A percentile compares a stretch with the other conserved stretches of the same genome.
Evolutionary conservation across 345 rosid genomes (phyloP).

Genomic region (Balakata baccata): DNA sequence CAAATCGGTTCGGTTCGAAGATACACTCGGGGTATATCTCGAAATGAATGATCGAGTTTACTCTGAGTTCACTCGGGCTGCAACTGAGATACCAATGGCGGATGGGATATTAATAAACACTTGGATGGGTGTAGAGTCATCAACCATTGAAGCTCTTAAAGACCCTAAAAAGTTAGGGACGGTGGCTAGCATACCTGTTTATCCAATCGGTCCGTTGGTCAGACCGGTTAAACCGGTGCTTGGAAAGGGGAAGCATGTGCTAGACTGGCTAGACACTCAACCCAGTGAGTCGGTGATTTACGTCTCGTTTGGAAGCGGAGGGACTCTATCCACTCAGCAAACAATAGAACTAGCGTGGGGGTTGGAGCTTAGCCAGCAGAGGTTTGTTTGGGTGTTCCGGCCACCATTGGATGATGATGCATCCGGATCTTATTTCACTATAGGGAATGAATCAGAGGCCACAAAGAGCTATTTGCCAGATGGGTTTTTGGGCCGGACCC

Average conservation of each 20-base stretch:
- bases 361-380: conserved; percentile 29
- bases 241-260: neutral
- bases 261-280: conserved; percentile 40
- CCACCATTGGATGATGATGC: neutral
- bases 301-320: conserved; percentile 50
- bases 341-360: conserved; percentile 50
- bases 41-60: conserved; percentile 1
- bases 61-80: neutral
- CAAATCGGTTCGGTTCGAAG: conserved; percentile 1
- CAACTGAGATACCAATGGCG: neutral
- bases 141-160: conserved; percentile 11
- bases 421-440: conserved; percentile 23
- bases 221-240: neutral
- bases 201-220: conserved; percentile 13
- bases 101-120: conserved; percentile 23
- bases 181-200: neutral
- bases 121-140: conserved; percentile 17
- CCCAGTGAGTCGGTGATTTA: conserved; percentile 45
- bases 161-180: neutral
- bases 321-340: conserved; percentile 25
- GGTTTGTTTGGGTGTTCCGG: conserved; percentile 54
- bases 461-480: conserved; percentile 36
- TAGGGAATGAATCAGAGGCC: neutral
- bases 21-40: neutral
- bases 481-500: conserved; percentile 48